phyloP scores from a whole-genome alignment of 208 protist genomes.

The Angomonas deanei region DNA sequence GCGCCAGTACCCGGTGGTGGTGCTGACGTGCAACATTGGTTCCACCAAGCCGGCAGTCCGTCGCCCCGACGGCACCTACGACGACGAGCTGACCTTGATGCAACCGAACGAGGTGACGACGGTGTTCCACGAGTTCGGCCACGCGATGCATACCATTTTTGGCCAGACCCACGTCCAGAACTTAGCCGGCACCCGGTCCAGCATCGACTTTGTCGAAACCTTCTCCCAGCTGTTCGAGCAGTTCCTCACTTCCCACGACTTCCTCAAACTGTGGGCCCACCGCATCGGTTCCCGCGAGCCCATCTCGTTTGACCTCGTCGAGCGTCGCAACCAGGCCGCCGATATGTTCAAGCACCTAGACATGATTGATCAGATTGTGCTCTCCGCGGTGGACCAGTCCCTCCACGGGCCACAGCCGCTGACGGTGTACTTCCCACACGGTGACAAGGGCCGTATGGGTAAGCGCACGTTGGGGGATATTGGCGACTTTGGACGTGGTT shows the following conservation, averaged over 20 bases:
- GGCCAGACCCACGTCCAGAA: slow-evolving; percentile 90
- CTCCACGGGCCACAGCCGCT: slow-evolving; percentile 86
- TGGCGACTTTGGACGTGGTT: slow-evolving; percentile 62
- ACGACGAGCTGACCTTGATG: slow-evolving; percentile 84
- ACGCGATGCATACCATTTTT: slow-evolving; percentile 93
- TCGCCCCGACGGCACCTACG: slow-evolving; percentile 53
- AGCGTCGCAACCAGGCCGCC: slow-evolving; percentile 77
- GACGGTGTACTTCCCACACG: slow-evolving; percentile 83
- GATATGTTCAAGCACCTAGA: slow-evolving; percentile 87
- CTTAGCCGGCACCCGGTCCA: slow-evolving; percentile 86
- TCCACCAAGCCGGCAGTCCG: slow-evolving; percentile 23
- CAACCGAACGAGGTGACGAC: slow-evolving; percentile 86
- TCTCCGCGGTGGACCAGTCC: slow-evolving; percentile 81
- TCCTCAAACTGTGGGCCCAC: slow-evolving; percentile 85
- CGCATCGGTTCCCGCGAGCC: slow-evolving; percentile 83
- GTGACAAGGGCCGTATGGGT: slow-evolving; percentile 53
- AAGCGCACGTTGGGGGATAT: slow-evolving; percentile 78
- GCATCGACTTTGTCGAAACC: slow-evolving; percentile 93
- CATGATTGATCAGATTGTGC: slow-evolving; percentile 84
- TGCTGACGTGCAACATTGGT: slow-evolving; percentile 88
- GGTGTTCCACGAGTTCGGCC: slow-evolving; percentile 93
- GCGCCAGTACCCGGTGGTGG: slow-evolving; percentile 87
- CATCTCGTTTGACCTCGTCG: slow-evolving; percentile 86
- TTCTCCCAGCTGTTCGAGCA: slow-evolving; percentile 93
- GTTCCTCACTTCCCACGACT: slow-evolving; percentile 87